These are phyloP conservation scores for Cercospora canescens DNA, from an alignment of 2,329 filamentous ascomycete genomes.

Conservation along the genomic window DNA sequence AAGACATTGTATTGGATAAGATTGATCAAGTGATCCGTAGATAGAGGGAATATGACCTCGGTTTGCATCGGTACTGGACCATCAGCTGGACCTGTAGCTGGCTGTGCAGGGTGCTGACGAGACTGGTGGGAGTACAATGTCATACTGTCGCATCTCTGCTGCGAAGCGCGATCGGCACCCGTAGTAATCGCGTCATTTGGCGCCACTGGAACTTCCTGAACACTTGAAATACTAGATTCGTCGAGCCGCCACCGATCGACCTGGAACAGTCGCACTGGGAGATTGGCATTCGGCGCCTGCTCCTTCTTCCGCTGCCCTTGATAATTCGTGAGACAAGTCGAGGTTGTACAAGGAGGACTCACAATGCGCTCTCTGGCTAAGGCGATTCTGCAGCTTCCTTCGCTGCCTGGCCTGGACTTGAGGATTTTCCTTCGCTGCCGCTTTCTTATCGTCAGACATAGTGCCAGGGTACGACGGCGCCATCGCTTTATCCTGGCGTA, in stretches of 20 bases:
- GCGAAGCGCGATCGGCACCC: background rate
- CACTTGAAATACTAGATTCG: background rate
- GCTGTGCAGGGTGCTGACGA: background rate
- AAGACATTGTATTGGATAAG: background rate
- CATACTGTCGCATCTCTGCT: background rate
- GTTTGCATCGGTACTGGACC: background rate
- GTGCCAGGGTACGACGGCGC: background rate
- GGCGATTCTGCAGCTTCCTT: background rate
- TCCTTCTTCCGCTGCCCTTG: background rate
- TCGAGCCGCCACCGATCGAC: background rate
- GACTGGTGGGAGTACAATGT: background rate
- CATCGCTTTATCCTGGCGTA: background rate
- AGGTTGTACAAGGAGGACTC: background rate
- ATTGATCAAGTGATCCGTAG: background rate
- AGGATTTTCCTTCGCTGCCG: background rate
- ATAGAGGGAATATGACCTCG: background rate
- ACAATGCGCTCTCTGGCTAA: background rate
- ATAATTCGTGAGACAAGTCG: background rate
- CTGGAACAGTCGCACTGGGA: background rate
- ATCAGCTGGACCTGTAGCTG: background rate
- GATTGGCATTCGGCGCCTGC: background rate
- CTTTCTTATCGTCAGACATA: background rate
- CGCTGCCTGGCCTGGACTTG: background rate
- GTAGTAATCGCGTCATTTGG: background rate
- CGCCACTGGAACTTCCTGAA: background rate